Percentiles rank a stretch among this genome's conserved stretches.
phyloP scores from a whole-genome alignment of 2,329 filamentous ascomycete species.

The Talaromyces pinophilus region DNA sequence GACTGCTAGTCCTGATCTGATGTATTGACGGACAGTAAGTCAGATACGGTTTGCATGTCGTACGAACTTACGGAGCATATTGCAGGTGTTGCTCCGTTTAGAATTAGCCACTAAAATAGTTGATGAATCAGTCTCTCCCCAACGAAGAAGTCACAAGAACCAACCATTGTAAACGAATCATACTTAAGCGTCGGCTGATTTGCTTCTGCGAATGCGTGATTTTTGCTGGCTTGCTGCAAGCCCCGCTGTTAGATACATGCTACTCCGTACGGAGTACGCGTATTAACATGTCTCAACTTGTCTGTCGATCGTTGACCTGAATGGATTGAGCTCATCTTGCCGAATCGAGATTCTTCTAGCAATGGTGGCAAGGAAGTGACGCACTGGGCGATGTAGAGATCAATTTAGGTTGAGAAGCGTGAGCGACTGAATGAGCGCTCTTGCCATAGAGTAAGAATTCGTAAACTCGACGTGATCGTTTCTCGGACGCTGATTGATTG shows the following conservation, averaged over 20 bases:
- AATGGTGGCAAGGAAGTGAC: neutral
- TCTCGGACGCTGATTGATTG: slow-evolving; percentile 1
- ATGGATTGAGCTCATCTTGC: neutral
- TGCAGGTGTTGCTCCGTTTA: neutral
- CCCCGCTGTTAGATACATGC: neutral
- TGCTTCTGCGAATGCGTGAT: slow-evolving; percentile 8
- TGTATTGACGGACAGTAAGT: neutral
- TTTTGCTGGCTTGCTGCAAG: slow-evolving; percentile 8
- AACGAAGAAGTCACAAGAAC: neutral
- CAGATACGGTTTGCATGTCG: neutral
- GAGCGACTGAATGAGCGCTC: neutral
- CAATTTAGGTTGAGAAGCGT: neutral
- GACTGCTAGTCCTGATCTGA: neutral
- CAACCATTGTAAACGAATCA: neutral
- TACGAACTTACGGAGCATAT: slow-evolving; percentile 2
- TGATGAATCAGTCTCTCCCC: neutral
- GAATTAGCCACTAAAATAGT: neutral
- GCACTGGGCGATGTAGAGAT: neutral
- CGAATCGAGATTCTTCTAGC: neutral
- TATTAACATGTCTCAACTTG: neutral
- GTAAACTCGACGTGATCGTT: neutral
- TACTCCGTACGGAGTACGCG: neutral
- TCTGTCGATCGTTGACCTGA: neutral
- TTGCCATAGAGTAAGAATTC: neutral
- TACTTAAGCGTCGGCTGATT: neutral